Conservation (phyloP, 2,329 filamentous ascomycete species). For the Botryotinia calthae region DNA sequence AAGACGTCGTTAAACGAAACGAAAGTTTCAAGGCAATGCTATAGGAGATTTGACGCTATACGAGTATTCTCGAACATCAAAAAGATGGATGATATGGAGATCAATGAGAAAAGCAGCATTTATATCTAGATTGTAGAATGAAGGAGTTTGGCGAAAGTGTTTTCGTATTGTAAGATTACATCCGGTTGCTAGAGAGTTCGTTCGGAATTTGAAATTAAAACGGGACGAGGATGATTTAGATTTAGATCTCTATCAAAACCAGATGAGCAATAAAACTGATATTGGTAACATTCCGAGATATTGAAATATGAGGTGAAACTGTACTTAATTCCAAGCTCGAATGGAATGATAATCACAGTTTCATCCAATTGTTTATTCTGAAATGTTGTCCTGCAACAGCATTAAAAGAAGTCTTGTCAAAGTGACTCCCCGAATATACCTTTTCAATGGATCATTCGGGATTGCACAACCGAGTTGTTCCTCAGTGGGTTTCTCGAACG, state of each 20-base stretch:
- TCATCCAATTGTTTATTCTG: neutral
- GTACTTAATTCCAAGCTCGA: neutral
- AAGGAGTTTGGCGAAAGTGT: neutral
- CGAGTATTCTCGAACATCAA: neutral
- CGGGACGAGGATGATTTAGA: neutral
- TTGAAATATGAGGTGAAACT: neutral
- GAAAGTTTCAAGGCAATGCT: neutral
- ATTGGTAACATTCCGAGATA: neutral
- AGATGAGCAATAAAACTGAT: neutral
- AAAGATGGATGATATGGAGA: neutral
- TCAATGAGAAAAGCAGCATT: neutral
- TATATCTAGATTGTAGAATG: neutral
- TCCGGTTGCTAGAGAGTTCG: neutral
- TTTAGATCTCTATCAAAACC: no score
- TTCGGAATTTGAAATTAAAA: neutral
- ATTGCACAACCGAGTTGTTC: neutral
- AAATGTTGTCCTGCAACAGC: neutral
- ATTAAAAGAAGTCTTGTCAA: neutral
- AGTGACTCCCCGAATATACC: accelerated
- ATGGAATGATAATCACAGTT: neutral
- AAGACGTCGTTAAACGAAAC: neutral
- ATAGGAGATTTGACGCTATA: neutral
- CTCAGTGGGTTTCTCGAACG: neutral
- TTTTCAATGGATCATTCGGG: neutral
- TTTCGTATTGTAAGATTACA: neutral